These are phyloP conservation scores for Lasiosphaeria hispida DNA, from an alignment of 495 filamentous ascomycete species.

Conservation along the genomic window DNA sequence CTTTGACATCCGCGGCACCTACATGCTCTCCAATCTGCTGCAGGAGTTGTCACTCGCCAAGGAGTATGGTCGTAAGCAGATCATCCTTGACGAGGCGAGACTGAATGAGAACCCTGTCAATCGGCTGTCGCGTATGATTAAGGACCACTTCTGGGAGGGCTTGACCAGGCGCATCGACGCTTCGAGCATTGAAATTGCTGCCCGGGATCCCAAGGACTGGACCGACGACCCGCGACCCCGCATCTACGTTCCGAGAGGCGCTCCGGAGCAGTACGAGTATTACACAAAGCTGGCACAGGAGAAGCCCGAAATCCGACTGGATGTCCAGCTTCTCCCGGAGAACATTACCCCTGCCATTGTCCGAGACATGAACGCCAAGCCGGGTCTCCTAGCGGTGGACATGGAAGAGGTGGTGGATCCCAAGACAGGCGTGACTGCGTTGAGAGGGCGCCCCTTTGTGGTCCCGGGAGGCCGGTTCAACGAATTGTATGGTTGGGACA, in stretches of 20 bases:
- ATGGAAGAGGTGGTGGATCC: constrained; percentile 74
- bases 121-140: constrained; percentile 80
- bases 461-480: constrained; percentile 97
- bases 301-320: constrained; percentile 76
- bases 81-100: constrained; percentile 81
- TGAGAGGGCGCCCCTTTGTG: constrained; percentile 86
- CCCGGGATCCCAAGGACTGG: constrained; percentile 86
- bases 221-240: constrained; percentile 80
- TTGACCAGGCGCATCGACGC: constrained; percentile 86
- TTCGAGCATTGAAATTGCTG: constrained; percentile 80
- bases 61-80: constrained; percentile 76
- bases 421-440: constrained; percentile 59
- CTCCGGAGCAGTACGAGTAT: constrained; percentile 83
- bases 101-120: constrained; percentile 91
- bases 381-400: constrained; percentile 82
- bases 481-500: constrained; percentile 96
- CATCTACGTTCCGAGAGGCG: constrained; percentile 87
- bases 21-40: constrained; percentile 91
- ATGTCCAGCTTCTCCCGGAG: constrained; percentile 74
- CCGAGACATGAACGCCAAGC: constrained; percentile 71
- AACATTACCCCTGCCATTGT: constrained; percentile 74
- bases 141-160: constrained; percentile 83
- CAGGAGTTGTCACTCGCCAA: constrained; percentile 91
- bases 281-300: constrained; percentile 73
- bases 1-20: constrained; percentile 87